Evolutionary conservation across 1,139 yeast genomes (phyloP), one percentile per base, ranked within the genome.

Genomic region (Candida labiduridarum): DNA sequence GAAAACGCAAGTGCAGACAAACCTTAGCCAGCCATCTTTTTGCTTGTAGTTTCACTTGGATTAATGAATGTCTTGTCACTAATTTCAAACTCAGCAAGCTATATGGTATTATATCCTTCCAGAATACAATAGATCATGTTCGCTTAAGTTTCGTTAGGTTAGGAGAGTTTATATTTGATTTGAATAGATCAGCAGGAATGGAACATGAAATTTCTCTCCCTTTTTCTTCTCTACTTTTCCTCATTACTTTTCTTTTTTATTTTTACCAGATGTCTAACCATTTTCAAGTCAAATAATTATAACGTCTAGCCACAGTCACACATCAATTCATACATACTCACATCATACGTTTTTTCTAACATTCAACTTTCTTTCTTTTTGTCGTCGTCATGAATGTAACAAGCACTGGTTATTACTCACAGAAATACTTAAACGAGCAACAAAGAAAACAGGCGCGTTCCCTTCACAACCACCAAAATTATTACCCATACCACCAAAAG

Each of bases 321-420:
- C 22, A 19, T 19, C 22, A n/a, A n/a, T 29, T 29, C 33, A 29
- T 10, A 10, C 33, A n/a, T 30, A 8, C 6, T 2, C 14, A 8
- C 9, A 34, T 25, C 29, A 7, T 4, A 25, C 29, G 9, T 11
- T 22, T 15, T 39, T 27, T 39, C 19, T 27, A 22, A 4, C 31
- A 10, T 19, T 39, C 22, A 14, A n/a, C 16, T 39, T 9, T 22
- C 16, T 30, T 30, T 29, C 6, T n/a, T 38, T 19, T 39, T 30
- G 14, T 12, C 22, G 29, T 10, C 30, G 39, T n/a, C 7, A 55
- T 56, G 58, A 54, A 56, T 35, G 57, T 56, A 43, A 54, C 56
- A 1, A 51, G 53, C 30, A 51, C 49, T 38, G 59, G 57, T 4
- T 56, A 56, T 40, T 56, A 55, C 38, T 50, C 58, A 16, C 51